Percentiles rank a stretch among this genome's conserved stretches.
phyloP scores from a whole-genome alignment of 2,329 filamentous ascomycete species.

The Mycocentrospora acerina region DNA sequence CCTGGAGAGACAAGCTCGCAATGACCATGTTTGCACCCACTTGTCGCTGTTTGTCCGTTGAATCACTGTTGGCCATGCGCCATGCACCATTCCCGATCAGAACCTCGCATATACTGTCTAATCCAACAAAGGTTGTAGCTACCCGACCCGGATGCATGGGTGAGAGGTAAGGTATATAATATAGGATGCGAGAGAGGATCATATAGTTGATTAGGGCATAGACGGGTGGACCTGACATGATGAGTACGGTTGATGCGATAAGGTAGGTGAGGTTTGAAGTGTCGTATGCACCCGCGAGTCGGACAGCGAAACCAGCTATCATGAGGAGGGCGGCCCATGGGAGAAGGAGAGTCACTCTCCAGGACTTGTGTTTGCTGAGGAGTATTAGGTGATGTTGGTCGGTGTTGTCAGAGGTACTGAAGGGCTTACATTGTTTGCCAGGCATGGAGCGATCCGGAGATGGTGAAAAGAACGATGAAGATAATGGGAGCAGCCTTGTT shows the following conservation, averaged over 20 bases:
- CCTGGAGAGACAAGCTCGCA: constrained; percentile 53
- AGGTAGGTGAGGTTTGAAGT: constrained; percentile 46
- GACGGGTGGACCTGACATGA: constrained; percentile 53
- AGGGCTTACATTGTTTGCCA: constrained; percentile 58
- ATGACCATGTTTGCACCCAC: constrained; percentile 52
- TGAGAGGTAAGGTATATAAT: constrained; percentile 62
- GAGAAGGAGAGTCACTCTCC: constrained; percentile 57
- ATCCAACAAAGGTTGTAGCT: constrained; percentile 59
- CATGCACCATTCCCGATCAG: constrained; percentile 56
- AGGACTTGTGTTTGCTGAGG: constrained; percentile 57
- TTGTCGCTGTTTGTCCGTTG: constrained; percentile 40
- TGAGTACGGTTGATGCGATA: constrained; percentile 45
- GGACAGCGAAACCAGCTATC: constrained; percentile 57
- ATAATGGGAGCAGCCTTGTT: constrained; percentile 57
- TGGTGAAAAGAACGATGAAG: constrained; percentile 52
- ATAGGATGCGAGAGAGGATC: constrained; percentile 60
- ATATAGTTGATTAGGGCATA: constrained; percentile 64
- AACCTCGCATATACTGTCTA: constrained; percentile 54
- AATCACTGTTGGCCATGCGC: constrained; percentile 44
- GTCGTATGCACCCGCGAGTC: constrained; percentile 56
- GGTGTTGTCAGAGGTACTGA: not conserved
- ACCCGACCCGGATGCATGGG: constrained; percentile 60
- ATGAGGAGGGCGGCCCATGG: constrained; percentile 59
- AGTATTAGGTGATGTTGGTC: not conserved
- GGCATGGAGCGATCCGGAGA: constrained; percentile 52